Percentiles rank a stretch among this genome's conserved stretches.
Conservation (phyloP, 1,284 basidiomycete genomes). For the Cryptococcus sp. region DNA sequence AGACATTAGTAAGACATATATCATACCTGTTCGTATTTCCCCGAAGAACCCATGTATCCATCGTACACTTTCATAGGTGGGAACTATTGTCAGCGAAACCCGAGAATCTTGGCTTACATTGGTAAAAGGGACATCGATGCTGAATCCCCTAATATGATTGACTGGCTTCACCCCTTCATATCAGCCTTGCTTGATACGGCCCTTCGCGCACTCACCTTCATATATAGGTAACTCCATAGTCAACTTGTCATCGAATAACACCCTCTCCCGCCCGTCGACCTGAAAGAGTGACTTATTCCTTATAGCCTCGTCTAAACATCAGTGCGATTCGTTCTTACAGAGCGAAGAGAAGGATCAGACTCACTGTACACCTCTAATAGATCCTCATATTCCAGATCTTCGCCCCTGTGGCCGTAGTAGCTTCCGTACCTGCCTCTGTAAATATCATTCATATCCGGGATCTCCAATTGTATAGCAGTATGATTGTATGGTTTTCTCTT, state of each 20-base stretch:
- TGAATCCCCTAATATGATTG: conserved; percentile 7
- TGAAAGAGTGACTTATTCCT: conserved; percentile 14
- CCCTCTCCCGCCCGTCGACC: conserved; percentile 14
- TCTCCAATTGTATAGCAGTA: not conserved
- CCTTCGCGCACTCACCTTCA: not conserved
- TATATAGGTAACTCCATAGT: not conserved
- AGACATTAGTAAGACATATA: not conserved
- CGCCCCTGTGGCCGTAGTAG: not conserved
- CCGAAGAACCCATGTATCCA: not conserved
- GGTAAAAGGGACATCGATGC: conserved; percentile 21
- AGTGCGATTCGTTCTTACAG: not conserved
- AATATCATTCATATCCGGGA: conserved; percentile 6
- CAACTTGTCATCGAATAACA: conserved; percentile 15
- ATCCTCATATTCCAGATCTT: conserved; percentile 7
- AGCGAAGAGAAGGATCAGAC: not conserved
- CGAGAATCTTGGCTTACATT: conserved; percentile 15
- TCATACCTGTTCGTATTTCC: conserved; percentile 10
- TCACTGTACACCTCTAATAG: conserved; percentile 17
- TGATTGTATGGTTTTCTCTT: not conserved
- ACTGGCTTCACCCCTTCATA: conserved; percentile 5
- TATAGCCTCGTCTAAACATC: conserved; percentile 9
- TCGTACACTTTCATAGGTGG: conserved; percentile 10
- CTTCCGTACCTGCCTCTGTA: not conserved
- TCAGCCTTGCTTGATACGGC: not conserved
- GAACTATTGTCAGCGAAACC: conserved; percentile 11